phyloP scores from a whole-genome alignment of 345 rosid species.

The Citrus trifoliata region DNA sequence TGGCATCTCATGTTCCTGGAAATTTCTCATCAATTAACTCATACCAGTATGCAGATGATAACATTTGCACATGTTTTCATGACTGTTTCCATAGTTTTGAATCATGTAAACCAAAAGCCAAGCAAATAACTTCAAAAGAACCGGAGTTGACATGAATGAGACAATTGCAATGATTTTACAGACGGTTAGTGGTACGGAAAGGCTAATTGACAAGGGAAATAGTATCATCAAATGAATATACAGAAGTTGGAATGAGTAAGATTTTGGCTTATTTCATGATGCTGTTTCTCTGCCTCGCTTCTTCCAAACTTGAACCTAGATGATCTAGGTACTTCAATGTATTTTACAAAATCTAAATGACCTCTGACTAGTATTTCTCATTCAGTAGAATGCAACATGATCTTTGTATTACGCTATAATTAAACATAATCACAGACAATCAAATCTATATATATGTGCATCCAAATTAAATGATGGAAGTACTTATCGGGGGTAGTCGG shows the following conservation, averaged over 20 bases:
- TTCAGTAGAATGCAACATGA: background rate
- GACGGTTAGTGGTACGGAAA: background rate
- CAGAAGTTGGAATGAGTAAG: background rate
- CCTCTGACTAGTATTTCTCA: background rate
- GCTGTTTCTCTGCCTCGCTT: background rate
- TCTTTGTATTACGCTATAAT: background rate
- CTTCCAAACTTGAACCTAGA: background rate
- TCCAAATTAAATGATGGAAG: background rate
- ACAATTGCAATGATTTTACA: background rate
- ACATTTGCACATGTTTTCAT: background rate
- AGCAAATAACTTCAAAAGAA: no score
- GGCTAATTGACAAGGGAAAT: background rate
- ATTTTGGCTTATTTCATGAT: background rate
- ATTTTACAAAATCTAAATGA: background rate
- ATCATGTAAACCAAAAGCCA: no score
- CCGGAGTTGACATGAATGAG: background rate
- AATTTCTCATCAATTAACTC: constrained; percentile 2
- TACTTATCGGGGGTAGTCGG: background rate
- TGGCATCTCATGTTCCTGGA: constrained; percentile 34
- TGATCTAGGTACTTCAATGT: background rate
- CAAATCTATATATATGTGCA: background rate
- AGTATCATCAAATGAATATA: background rate
- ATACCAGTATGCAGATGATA: background rate
- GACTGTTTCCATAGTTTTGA: background rate
- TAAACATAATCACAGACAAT: background rate